A percentile compares a stretch with the other conserved stretches of the same genome.
These are phyloP conservation scores for Trametes hirsuta DNA, from an alignment of 1,284 basidiomycete genomes.

Conservation along the genomic window DNA sequence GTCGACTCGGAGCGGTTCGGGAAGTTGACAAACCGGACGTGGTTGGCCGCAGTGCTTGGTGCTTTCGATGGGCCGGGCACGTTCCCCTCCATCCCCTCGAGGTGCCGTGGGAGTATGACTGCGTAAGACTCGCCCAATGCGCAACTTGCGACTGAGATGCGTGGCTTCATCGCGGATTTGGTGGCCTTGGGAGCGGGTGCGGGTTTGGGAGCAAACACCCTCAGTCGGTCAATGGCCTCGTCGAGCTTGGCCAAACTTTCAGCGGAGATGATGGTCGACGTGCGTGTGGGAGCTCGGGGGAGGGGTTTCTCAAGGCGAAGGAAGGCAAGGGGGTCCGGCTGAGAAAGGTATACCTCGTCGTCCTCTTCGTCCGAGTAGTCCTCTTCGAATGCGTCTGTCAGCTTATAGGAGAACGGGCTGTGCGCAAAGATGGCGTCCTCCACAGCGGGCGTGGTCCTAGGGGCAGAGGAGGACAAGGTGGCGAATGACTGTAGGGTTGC, in stretches of 20 bases:
- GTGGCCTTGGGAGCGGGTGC: neutral
- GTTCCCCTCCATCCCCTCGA: neutral
- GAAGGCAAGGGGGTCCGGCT: neutral
- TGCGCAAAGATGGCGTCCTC: neutral
- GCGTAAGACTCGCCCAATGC: neutral
- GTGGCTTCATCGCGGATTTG: slow-evolving; percentile 3
- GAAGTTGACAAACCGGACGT: slow-evolving; percentile 4
- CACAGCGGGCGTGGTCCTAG: neutral
- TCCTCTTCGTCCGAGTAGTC: neutral
- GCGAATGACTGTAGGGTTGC: too few species aligned
- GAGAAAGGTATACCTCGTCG: neutral
- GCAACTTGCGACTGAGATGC: neutral
- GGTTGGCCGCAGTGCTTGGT: neutral
- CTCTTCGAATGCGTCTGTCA: neutral
- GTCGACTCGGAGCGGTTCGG: neutral
- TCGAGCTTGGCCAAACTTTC: slow-evolving; percentile 3
- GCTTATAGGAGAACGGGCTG: neutral
- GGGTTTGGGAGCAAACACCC: neutral
- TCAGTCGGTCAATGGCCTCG: neutral
- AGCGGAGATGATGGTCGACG: neutral
- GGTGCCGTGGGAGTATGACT: neutral
- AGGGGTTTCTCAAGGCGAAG: neutral
- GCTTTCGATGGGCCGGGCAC: neutral
- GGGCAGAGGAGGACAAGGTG: neutral
- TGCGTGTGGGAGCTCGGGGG: neutral